A percentile compares a stretch with the other conserved stretches of the same genome.
Conservation (phyloP, 371 early-diverging fungal genomes). For the Encephalitozoon romaleae region DNA sequence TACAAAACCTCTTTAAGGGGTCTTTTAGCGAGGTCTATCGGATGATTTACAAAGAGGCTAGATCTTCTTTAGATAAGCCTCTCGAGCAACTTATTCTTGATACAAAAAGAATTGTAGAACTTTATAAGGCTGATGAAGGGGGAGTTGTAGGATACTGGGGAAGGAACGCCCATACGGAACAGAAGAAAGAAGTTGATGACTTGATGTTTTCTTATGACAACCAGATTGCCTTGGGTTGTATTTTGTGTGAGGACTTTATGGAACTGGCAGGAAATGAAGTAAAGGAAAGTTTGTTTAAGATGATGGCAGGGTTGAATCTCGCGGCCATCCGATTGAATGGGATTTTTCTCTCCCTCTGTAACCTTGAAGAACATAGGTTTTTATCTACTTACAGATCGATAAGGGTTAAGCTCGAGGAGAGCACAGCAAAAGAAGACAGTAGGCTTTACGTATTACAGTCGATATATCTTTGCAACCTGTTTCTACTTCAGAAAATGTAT, state of each 20-base stretch:
- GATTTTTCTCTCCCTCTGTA: not conserved
- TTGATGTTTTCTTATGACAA: not conserved
- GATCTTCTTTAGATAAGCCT: not conserved
- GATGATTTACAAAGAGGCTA: not conserved
- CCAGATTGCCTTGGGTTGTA: not conserved
- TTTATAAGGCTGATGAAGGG: not conserved
- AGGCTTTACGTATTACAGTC: not conserved
- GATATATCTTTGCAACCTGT: not conserved
- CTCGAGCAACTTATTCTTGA: not conserved
- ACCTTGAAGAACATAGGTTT: not conserved
- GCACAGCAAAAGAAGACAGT: not conserved
- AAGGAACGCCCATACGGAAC: not conserved
- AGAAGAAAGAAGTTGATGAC: not conserved
- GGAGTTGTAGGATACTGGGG: not conserved
- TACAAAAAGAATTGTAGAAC: not conserved
- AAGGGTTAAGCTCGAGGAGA: not conserved
- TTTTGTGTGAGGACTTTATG: not conserved
- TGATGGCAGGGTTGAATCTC: not conserved
- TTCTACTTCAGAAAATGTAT: not conserved
- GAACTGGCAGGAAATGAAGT: not conserved
- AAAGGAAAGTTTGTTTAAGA: not conserved
- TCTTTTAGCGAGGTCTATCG: not conserved
- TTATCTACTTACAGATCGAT: not conserved
- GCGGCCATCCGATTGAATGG: not conserved
- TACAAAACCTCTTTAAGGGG: not conserved